These are phyloP conservation scores for Kwoniella europaea DNA, from an alignment of 768 basidiomycete genomes.

Conservation along the genomic window DNA sequence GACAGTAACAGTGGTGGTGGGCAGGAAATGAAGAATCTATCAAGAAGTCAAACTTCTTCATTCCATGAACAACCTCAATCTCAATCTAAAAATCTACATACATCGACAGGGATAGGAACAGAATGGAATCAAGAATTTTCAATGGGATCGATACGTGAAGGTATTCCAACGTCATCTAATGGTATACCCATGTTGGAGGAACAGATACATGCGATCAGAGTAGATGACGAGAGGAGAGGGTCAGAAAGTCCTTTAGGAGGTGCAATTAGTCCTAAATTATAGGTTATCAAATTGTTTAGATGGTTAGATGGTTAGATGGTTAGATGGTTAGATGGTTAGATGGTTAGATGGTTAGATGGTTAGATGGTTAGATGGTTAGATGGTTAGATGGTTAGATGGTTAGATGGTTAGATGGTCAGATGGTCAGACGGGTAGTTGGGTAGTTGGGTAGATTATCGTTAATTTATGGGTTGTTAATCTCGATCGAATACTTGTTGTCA, in stretches of 20 bases:
- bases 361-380: too few relatives aligned
- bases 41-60: background rate
- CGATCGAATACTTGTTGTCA: too few relatives aligned
- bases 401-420: too few relatives aligned
- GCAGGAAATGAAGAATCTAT: too few relatives aligned
- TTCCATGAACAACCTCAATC: background rate
- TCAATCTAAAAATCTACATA: background rate
- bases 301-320: too few relatives aligned
- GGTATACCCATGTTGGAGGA: too few relatives aligned
- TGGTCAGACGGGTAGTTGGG: too few relatives aligned
- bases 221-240: background rate
- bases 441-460: too few relatives aligned
- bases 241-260: conserved; percentile 12
- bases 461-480: too few relatives aligned
- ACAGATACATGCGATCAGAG: background rate
- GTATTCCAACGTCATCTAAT: background rate
- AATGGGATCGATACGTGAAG: conserved; percentile 4
- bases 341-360: too few relatives aligned
- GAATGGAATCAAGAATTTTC: conserved; percentile 10
- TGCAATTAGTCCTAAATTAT: background rate
- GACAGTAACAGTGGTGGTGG: background rate
- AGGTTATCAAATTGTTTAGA: background rate
- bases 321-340: too few relatives aligned
- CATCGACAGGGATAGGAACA: background rate
- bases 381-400: too few relatives aligned